Evolutionary conservation across 305 asterid genomes (phyloP), one percentile per base, ranked within the genome.

Genomic region (Andrographis paniculata): DNA sequence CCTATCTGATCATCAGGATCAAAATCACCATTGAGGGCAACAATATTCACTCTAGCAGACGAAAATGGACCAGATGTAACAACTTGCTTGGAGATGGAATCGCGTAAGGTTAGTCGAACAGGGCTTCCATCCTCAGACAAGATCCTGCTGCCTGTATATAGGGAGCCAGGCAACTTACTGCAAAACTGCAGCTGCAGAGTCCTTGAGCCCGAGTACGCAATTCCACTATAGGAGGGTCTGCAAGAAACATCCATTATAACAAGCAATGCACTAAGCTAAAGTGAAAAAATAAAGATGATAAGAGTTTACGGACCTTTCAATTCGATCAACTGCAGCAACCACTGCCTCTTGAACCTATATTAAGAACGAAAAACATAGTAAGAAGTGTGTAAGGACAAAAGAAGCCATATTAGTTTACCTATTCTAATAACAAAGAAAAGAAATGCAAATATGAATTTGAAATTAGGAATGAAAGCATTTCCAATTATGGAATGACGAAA

Each of bases 1-100:
- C 76, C 87, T 45, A 71, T 75, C 2, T 31, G 69, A 52, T 74
- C 87, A 41, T 69, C 75, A 15, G 67, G 61, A 17, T 53, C 62
- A 30, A 88, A 85, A 59, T 88, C 97, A 50, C 95, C 94, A 62
- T 79, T 79, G 33, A 88, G 89, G 9, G 72, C 93, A 23, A 69
- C 67, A 15, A 88, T 52, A 5, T 45, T 48, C 19, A 77, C 69
- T 55, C 72, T 88, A 21, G 68, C 35, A 1, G 85, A 72, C 40
- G 97, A 84, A 12, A 68, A 60, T 10, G 76, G 72, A 10, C 95
- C 88, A 10, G 77, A 62, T 18, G 83, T 59, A 48, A 88, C 44
- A 19, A 70, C 52, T n/a, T 28, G 45, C 8, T 53, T 31, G 18
- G 91, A 63, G 51, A 23, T 39, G 42, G 83, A 52, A 59, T 88